Evolutionary conservation across 2,329 filamentous ascomycete species (phyloP), one percentile per base, ranked within the genome.

Genomic region (Drechslerella coelobrocha): DNA sequence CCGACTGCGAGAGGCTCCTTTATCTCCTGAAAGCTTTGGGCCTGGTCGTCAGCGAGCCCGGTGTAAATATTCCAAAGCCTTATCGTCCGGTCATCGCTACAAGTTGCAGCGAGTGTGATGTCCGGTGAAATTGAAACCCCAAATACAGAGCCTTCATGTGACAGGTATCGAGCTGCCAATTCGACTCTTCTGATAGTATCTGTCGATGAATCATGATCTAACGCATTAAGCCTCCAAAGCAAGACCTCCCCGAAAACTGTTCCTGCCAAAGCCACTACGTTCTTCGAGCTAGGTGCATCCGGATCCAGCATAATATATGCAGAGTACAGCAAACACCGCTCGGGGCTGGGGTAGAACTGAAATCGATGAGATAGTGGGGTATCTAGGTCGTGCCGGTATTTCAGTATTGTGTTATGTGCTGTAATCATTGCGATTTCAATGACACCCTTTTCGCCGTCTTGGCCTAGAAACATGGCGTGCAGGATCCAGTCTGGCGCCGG

Each of bases 161-260:
- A 86, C 7, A 82, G 82, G 75, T 88, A 87, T 45, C 83, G 81
- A 73, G 84, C 63, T 50, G 12, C 74, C 59, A 41, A 48, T 47
- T 1, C 63, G 54, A 47, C 71, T 47, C 21, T 50, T 17, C 37
- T 8, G 52, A 34, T 23, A 12, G 29, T 12, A 31, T 31, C 29
- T 17, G 0, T 43, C 21, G 2, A n/a, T n/a, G n/a, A n/a, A n/a
- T n/a, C n/a, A n/a, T 54, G 43, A 5, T 63, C n/a, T 6, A 37
- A 54, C 9, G 39, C 10, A n/a, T 63, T 29, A 8, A 71, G 17
- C 31, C 55, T 60, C 94, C 94, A 97, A 14, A 96, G 85, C 37
- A 97, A 83, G 31, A 99, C 89, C 78, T 97, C 92, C 2, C 94
- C 94, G 79, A 97, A 97, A 0, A 93, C 92, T 0, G 94, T 97